Percentiles rank a stretch among this genome's conserved stretches.
These are phyloP conservation scores for Pyrus communis DNA, from an alignment of 306 rosid genomes.

Conservation along the genomic window DNA sequence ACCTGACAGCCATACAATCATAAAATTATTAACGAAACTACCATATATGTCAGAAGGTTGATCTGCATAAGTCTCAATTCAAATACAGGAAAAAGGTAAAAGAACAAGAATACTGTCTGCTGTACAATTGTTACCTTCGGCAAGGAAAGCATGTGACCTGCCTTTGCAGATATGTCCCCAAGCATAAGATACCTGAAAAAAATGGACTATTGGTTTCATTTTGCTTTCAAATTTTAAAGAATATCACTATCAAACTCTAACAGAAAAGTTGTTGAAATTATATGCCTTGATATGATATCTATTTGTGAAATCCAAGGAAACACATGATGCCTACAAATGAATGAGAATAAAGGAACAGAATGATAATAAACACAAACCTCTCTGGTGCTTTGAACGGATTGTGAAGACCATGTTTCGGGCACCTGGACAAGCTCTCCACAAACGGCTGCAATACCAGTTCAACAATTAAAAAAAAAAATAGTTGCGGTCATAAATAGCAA, in stretches of 20 bases:
- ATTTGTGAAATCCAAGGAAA: background rate
- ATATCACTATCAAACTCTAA: background rate
- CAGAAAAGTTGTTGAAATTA: background rate
- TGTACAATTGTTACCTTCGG: slow-evolving; percentile 51
- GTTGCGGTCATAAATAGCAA: no score
- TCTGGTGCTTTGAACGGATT: slow-evolving; percentile 95
- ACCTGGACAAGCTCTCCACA: slow-evolving; percentile 74
- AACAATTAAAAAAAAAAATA: background rate
- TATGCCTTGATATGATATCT: background rate
- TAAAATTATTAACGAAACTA: background rate
- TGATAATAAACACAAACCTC: slow-evolving; percentile 46
- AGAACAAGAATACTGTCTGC: background rate
- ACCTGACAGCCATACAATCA: slow-evolving; percentile 40
- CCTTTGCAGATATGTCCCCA: slow-evolving; percentile 82
- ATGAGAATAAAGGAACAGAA: background rate
- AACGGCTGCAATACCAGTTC: slow-evolving; percentile 56
- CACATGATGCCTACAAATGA: background rate
- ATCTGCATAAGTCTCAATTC: background rate
- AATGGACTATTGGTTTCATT: background rate
- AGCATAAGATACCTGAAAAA: slow-evolving; percentile 69
- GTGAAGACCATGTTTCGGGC: slow-evolving; percentile 95
- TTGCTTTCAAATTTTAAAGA: background rate
- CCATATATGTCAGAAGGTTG: background rate
- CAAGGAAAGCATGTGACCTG: slow-evolving; percentile 79
- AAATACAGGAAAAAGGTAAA: background rate